Conservation (phyloP, 306 rosid species). For the Vicia faba region DNA sequence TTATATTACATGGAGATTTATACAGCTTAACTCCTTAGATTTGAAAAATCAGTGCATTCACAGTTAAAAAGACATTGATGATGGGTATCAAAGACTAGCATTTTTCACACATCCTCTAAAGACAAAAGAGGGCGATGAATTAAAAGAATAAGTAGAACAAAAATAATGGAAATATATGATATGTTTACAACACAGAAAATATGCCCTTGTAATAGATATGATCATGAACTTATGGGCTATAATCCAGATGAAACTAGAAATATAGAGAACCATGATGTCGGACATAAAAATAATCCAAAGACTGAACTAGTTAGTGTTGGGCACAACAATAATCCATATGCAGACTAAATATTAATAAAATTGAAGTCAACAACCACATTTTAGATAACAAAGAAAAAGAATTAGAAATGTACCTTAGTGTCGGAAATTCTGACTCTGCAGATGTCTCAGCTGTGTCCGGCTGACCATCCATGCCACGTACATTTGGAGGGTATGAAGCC, state of each 20-base stretch:
- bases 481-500: conserved; percentile 72
- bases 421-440: conserved; percentile 83
- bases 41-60: background rate
- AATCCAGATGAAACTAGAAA: background rate
- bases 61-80: conserved; percentile 6
- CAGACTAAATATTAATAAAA: conserved; percentile 15
- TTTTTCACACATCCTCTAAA: conserved; percentile 6
- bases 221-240: background rate
- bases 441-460: conserved; percentile 72
- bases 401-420: conserved; percentile 58
- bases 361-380: conserved; percentile 26
- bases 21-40: conserved; percentile 17
- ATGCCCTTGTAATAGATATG: conserved; percentile 3
- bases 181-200: background rate
- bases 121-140: background rate
- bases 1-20: conserved; percentile 12
- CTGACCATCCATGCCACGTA: conserved; percentile 53
- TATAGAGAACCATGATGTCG: conserved; percentile 23
- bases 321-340: background rate
- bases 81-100: conserved; percentile 20
- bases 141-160: conserved; percentile 4
- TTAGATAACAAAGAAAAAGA: conserved; percentile 27
- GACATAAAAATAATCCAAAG: conserved; percentile 18
- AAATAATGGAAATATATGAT: background rate
- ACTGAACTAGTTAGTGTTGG: conserved; percentile 15